These are phyloP conservation scores for Luffa acutangula DNA, from an alignment of 306 rosid species.

Conservation along the genomic window DNA sequence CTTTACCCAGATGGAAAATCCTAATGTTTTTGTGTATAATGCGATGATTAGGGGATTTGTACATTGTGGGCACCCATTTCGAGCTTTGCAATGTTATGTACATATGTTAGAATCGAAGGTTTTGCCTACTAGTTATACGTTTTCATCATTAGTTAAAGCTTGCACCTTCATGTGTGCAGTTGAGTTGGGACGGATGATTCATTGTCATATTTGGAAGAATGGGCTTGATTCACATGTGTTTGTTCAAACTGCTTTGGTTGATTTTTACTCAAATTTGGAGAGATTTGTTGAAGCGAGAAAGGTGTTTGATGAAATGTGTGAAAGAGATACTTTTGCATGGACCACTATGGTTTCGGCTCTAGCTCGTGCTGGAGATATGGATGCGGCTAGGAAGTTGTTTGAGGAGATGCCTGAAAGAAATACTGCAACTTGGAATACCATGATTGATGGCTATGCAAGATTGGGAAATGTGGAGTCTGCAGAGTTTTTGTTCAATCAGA, in stretches of 20 bases:
- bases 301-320: conserved; percentile 61
- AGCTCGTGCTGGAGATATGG: conserved; percentile 35
- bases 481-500: conserved; percentile 37
- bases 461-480: conserved; percentile 35
- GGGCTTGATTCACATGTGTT: conserved; percentile 48
- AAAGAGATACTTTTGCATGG: conserved; percentile 62
- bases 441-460: conserved; percentile 67
- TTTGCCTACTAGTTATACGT: conserved; percentile 58
- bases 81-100: conserved; percentile 33
- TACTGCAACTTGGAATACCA: conserved; percentile 53
- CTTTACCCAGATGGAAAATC: conserved; percentile 36
- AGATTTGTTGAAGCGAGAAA: conserved; percentile 18
- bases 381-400: conserved; percentile 36
- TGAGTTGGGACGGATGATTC: conserved; percentile 37
- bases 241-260: conserved; percentile 64
- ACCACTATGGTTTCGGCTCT: conserved; percentile 48
- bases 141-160: conserved; percentile 51
- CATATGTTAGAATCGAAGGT: conserved; percentile 29
- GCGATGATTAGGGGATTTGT: conserved; percentile 52
- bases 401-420: conserved; percentile 49
- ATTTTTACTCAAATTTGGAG: conserved; percentile 41
- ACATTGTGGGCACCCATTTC: conserved; percentile 23
- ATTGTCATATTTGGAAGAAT: conserved; percentile 51
- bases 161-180: conserved; percentile 28
- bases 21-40: conserved; percentile 55